Evolutionary conservation across 2,329 filamentous ascomycete species (phyloP), one percentile per base, ranked within the genome.

Genomic region (Zalaria obscura): DNA sequence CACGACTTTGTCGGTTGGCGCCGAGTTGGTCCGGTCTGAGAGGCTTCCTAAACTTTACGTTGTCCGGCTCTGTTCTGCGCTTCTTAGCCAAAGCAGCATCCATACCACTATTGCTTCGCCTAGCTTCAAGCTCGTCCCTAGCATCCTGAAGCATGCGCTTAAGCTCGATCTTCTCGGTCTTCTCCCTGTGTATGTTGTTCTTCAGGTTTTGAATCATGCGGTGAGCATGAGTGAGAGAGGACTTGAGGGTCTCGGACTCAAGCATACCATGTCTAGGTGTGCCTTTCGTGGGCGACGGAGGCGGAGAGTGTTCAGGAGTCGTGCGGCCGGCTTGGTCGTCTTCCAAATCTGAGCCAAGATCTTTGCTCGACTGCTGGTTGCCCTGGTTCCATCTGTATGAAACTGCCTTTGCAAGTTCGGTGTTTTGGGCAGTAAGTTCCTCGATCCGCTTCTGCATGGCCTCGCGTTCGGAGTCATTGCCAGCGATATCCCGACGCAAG

Each of bases 91-190:
- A 62, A 52, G 41, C 61, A 52, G 53, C 56, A 36, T 57, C 60
- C 52, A 52, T 60, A 28, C 76, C 73, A 43, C 68, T 75, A 40
- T 64, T 69, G 8, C 54, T 52, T 38, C 75, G 70, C 45, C 78
- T 75, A 37, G 76, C 63, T 60, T 86, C 91, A 27, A 98, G 66
- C 55, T 98, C 91, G 57, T 98, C 91, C 31, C 88, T 79, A 25
- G 89, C 82, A 54, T 98, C 91, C 64, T 96, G 89, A 27, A 96
- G 75, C 74, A 98, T 85, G 45, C 89, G 83, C 63, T 86, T 88
- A 41, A 96, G 75, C 62, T 98, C 91, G 27, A 96, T 75, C 69
- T 95, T 98, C 62, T 98, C 91, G 0, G 89, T 95, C 77, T 96
- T 98, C 62, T 98, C 91, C 29, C 91, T 83, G 60, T 98, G 89